A percentile compares a stretch with the other conserved stretches of the same genome.
phyloP scores from a whole-genome alignment of 495 filamentous ascomycete species.

The Lophiotrema nucula region DNA sequence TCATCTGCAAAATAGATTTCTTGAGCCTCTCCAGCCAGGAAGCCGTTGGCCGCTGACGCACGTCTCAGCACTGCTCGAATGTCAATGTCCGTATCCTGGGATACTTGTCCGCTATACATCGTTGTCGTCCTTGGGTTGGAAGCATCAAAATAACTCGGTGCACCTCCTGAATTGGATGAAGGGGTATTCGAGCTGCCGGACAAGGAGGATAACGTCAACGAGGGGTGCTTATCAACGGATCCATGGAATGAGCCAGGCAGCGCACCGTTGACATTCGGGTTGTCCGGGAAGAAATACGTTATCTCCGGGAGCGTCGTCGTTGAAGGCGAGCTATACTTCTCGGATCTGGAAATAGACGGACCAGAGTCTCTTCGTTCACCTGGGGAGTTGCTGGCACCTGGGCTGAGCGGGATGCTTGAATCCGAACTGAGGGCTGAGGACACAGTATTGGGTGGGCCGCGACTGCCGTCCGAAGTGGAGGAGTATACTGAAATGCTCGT shows the following conservation, averaged over 20 bases:
- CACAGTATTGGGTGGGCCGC: conserved; percentile 15
- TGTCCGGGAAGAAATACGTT: conserved; percentile 26
- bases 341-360: neutral
- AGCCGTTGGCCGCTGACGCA: neutral
- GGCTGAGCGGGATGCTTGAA: neutral
- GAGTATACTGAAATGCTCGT: conserved; percentile 12
- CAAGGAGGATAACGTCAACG: neutral
- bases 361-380: conserved; percentile 14
- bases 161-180: neutral
- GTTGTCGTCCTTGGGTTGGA: too few species aligned
- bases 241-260: neutral
- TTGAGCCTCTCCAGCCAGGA: conserved; percentile 30
- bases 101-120: neutral
- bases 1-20: conserved; percentile 18
- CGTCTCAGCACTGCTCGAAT: neutral
- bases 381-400: neutral
- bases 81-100: neutral
- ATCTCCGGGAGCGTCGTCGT: conserved; percentile 24
- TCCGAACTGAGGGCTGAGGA: conserved; percentile 8
- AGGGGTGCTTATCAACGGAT: neutral
- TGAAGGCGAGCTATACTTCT: conserved; percentile 16
- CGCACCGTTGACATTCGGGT: conserved; percentile 2
- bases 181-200: neutral
- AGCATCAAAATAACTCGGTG: too few species aligned
- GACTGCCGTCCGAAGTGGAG: conserved; percentile 9